Percentiles rank a stretch among this genome's conserved stretches.
phyloP scores from a whole-genome alignment of 345 rosid species.

The Noccaea bulbosa region DNA sequence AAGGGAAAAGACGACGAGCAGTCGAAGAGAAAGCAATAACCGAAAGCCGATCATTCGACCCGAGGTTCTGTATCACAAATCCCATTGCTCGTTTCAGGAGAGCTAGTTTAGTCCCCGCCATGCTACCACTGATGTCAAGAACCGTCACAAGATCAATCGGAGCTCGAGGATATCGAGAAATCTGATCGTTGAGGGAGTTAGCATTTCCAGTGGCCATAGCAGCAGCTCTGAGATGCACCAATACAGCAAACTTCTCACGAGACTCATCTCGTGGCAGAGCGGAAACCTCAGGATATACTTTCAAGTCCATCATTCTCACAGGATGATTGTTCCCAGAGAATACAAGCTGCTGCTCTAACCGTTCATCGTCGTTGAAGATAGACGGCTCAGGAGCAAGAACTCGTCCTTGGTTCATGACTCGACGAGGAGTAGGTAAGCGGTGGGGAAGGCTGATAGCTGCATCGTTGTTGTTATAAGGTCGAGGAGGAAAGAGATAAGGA shows the following conservation, averaged over 20 bases:
- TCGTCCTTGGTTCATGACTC: conserved; percentile 62
- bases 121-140: conserved; percentile 96
- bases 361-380: conserved; percentile 74
- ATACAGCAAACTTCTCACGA: conserved; percentile 64
- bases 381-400: conserved; percentile 71
- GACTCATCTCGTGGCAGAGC: conserved; percentile 55
- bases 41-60: conserved; percentile 86
- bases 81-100: conserved; percentile 98
- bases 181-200: conserved; percentile 46
- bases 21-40: conserved; percentile 97
- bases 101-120: conserved; percentile 98
- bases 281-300: conserved; percentile 74
- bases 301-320: conserved; percentile 58
- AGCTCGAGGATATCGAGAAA: conserved; percentile 62
- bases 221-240: conserved; percentile 84
- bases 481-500: conserved; percentile 48
- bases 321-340: conserved; percentile 42
- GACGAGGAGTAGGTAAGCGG: conserved; percentile 58
- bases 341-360: conserved; percentile 57
- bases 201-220: conserved; percentile 47
- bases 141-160: conserved; percentile 89
- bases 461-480: conserved; percentile 53
- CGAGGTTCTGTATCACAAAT: conserved; percentile 94
- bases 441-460: conserved; percentile 58
- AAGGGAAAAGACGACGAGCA: conserved; percentile 87